Evolutionary conservation across 768 basidiomycete genomes (phyloP).

Genomic region (Asterophora lycoperdoides): DNA sequence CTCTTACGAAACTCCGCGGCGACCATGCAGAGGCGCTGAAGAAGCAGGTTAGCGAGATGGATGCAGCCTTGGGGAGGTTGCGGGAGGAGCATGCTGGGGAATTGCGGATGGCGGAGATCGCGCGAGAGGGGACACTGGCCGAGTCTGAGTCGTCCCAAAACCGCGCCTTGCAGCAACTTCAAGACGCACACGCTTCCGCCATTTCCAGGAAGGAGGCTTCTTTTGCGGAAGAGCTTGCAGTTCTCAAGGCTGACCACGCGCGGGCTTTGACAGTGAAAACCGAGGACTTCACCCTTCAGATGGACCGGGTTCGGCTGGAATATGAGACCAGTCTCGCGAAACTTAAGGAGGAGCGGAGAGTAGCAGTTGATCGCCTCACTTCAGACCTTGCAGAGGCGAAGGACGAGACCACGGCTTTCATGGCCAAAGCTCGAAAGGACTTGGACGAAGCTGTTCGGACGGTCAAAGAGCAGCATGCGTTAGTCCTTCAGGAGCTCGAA

Average conservation of each 20-base stretch:
- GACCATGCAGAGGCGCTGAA: slow-evolving; percentile 68
- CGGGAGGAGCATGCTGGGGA: slow-evolving; percentile 74
- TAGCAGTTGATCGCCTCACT: slow-evolving; percentile 47
- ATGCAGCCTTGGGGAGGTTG: slow-evolving; percentile 62
- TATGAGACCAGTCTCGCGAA: slow-evolving; percentile 50
- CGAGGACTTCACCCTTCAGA: slow-evolving; percentile 55
- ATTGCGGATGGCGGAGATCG: slow-evolving; percentile 69
- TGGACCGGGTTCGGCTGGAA: slow-evolving; percentile 59
- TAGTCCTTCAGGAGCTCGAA: slow-evolving; percentile 50
- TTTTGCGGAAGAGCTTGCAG: slow-evolving; percentile 62
- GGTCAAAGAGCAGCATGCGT: slow-evolving; percentile 53
- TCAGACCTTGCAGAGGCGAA: slow-evolving; percentile 40
- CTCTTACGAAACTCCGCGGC: slow-evolving; percentile 67
- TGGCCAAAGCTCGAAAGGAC: slow-evolving; percentile 37
- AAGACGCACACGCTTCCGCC: slow-evolving; percentile 67
- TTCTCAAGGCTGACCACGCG: slow-evolving; percentile 59
- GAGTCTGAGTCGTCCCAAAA: slow-evolving; percentile 70
- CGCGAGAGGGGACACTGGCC: slow-evolving; percentile 67
- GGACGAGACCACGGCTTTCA: slow-evolving; percentile 37
- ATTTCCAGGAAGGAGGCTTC: slow-evolving; percentile 62
- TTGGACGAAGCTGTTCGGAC: slow-evolving; percentile 43
- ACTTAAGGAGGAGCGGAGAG: slow-evolving; percentile 49
- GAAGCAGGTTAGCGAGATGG: slow-evolving; percentile 54
- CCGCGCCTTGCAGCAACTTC: slow-evolving; percentile 57
- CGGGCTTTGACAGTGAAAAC: slow-evolving; percentile 49